Evolutionary conservation across 495 filamentous ascomycete species (phyloP).

Genomic region (Podospora sp.): DNA sequence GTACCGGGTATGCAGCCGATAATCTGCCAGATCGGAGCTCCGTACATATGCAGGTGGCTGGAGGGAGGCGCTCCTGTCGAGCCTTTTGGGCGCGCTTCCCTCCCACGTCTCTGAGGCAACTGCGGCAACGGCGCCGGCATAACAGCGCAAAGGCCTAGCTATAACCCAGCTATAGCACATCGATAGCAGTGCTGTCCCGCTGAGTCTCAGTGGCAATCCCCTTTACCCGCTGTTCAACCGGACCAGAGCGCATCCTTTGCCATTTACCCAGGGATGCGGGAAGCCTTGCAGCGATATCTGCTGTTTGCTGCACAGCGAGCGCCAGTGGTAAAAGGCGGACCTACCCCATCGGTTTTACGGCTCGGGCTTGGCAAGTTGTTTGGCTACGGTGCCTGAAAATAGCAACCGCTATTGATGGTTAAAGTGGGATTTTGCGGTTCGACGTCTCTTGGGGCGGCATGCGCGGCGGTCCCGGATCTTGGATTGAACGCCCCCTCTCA

Average conservation of each 20-base stretch:
- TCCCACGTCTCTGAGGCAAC: slow-evolving; percentile 2
- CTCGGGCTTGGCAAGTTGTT: slow-evolving; percentile 14
- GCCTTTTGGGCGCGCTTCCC: not conserved
- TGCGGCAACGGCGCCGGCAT: not conserved
- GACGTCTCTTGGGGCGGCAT: not conserved
- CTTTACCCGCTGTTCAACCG: slow-evolving; percentile 18
- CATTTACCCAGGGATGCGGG: slow-evolving; percentile 13
- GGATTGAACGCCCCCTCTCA: slow-evolving; percentile 1
- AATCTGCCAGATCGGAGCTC: slow-evolving; percentile 12
- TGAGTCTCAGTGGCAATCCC: not conserved
- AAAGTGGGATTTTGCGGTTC: not conserved
- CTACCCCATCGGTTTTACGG: slow-evolving; percentile 18
- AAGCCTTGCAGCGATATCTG: slow-evolving; percentile 4
- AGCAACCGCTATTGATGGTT: slow-evolving; percentile 3
- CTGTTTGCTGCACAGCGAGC: not conserved
- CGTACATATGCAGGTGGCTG: not conserved
- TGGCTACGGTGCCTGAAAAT: slow-evolving; percentile 5
- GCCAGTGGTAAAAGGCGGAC: not conserved
- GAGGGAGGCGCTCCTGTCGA: not conserved
- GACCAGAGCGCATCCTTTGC: slow-evolving; percentile 1
- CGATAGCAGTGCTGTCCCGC: not conserved
- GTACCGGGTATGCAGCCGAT: not conserved
- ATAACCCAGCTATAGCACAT: slow-evolving; percentile 7
- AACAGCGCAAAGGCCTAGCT: slow-evolving; percentile 3
- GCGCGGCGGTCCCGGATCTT: slow-evolving; percentile 13